A percentile compares a stretch with the other conserved stretches of the same genome.
phyloP scores from a whole-genome alignment of 1,284 basidiomycete species.

The Pseudozyma hubeiensis region DNA sequence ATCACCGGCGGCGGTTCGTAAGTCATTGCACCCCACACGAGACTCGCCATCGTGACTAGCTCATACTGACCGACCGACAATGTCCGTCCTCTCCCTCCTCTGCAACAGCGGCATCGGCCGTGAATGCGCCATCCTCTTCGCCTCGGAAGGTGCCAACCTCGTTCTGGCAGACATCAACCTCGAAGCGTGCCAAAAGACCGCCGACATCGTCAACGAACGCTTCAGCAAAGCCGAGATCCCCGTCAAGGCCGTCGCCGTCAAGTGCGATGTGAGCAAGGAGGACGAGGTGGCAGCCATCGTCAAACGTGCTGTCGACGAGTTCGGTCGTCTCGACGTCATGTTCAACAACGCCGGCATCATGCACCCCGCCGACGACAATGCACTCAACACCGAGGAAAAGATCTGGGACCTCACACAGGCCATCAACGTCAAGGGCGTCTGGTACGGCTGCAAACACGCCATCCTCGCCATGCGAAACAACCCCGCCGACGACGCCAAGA shows the following conservation, averaged over 20 bases:
- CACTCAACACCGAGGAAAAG: conserved; percentile 91
- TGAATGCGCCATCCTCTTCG: conserved; percentile 90
- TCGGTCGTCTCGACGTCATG: conserved; percentile 91
- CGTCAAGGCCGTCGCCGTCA: conserved; percentile 76
- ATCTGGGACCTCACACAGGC: conserved; percentile 83
- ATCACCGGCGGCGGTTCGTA: conserved; percentile 83
- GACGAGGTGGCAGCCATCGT: conserved; percentile 83
- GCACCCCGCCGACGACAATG: conserved; percentile 93
- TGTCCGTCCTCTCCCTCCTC: neutral
- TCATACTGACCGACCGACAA: no score
- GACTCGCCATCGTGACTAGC: no score
- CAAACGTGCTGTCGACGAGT: conserved; percentile 81
- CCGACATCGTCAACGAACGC: conserved; percentile 76
- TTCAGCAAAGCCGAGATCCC: conserved; percentile 74
- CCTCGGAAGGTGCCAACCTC: conserved; percentile 87
- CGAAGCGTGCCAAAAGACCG: conserved; percentile 78
- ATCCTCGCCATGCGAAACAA: conserved; percentile 95
- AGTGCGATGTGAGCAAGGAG: conserved; percentile 90
- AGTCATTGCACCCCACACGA: conserved; percentile 1
- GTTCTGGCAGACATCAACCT: conserved; percentile 86
- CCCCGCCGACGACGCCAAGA: conserved; percentile 79
- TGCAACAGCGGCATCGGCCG: conserved; percentile 81
- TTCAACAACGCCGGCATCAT: conserved; percentile 79
- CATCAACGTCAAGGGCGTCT: conserved; percentile 97
- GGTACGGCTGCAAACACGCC: conserved; percentile 96